These are phyloP conservation scores for Ilyonectria sp. DNA, from an alignment of 2,329 filamentous ascomycete genomes.

Conservation along the genomic window DNA sequence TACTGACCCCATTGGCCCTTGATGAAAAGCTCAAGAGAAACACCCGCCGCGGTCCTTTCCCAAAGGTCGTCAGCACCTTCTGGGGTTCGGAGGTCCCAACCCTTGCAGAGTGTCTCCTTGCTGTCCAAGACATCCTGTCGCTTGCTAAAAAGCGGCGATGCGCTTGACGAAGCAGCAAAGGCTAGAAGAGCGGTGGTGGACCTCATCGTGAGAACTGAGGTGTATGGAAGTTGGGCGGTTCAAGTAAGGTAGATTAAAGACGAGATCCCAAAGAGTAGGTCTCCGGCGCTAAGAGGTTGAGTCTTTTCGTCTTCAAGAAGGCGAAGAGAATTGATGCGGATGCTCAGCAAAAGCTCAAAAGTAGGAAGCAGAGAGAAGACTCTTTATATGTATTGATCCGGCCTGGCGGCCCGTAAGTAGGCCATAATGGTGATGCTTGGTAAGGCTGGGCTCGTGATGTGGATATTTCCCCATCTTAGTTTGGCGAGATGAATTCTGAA, in stretches of 20 bases:
- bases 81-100: constrained; percentile 5
- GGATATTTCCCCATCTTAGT: not conserved
- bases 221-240: not conserved
- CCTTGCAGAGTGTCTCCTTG: constrained; percentile 1
- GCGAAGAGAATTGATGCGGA: no score
- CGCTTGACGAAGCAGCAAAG: not conserved
- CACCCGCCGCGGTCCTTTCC: constrained; percentile 3
- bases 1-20: constrained; percentile 8
- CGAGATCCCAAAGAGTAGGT: not conserved
- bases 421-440: not conserved
- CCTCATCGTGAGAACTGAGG: not conserved
- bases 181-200: not conserved
- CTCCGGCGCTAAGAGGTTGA: not conserved
- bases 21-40: constrained; percentile 18
- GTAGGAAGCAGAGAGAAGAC: not conserved
- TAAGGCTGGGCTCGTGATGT: not conserved
- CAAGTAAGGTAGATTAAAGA: not conserved
- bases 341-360: not conserved
- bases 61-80: constrained; percentile 11
- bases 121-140: not conserved
- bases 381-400: not conserved
- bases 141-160: not conserved
- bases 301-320: not conserved
- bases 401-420: not conserved
- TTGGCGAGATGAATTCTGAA: not conserved